These are phyloP conservation scores for Grosmannia serpens DNA, from an alignment of 2,329 filamentous ascomycete species.

Conservation along the genomic window DNA sequence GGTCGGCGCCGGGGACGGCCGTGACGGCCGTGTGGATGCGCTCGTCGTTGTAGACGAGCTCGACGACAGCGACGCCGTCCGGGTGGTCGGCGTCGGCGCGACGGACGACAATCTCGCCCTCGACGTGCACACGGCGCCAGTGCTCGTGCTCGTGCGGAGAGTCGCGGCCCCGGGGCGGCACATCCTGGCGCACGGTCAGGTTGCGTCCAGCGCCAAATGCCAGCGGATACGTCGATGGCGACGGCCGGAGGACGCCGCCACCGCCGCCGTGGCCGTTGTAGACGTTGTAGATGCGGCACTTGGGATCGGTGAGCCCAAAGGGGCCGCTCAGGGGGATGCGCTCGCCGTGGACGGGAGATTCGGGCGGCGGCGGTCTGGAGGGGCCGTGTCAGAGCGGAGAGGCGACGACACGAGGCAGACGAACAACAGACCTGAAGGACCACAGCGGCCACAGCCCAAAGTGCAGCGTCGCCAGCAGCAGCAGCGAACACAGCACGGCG, in stretches of 20 bases:
- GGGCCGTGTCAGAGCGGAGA: neutral
- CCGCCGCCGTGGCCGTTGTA: neutral
- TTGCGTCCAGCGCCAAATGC: conserved; percentile 23
- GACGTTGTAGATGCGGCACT: neutral
- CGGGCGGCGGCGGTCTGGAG: neutral
- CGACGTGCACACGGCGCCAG: neutral
- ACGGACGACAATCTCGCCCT: conserved; percentile 31
- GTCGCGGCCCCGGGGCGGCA: conserved; percentile 9
- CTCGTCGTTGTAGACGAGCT: conserved; percentile 34
- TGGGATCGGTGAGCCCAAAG: conserved; percentile 1
- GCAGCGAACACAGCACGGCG: neutral
- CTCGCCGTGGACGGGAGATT: neutral
- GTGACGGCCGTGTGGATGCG: conserved; percentile 22
- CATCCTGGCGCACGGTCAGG: conserved; percentile 29
- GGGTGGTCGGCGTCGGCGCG: conserved; percentile 8
- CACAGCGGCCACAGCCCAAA: neutral
- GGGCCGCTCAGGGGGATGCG: conserved; percentile 3
- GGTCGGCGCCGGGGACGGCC: conserved; percentile 20
- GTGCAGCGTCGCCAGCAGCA: neutral
- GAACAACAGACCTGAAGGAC: neutral
- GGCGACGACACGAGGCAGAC: neutral
- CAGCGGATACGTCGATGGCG: conserved; percentile 15
- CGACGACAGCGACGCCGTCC: conserved; percentile 16
- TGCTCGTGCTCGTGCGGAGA: conserved; percentile 8
- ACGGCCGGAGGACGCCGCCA: neutral